These are phyloP conservation scores for Talaromyces adpressus DNA, from an alignment of 495 filamentous ascomycete species.

Conservation along the genomic window DNA sequence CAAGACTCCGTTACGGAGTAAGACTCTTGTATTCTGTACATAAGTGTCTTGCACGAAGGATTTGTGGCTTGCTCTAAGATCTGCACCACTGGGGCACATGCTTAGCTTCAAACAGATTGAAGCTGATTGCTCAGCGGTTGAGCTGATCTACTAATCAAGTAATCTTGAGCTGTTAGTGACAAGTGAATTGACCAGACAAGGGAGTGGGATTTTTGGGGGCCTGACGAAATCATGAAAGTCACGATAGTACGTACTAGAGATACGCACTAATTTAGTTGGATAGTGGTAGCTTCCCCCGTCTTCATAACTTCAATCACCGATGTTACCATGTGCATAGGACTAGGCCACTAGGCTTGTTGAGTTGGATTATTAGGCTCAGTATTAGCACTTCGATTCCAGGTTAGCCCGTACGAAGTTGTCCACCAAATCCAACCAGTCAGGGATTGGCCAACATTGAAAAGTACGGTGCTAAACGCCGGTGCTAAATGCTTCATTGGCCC, in stretches of 20 bases:
- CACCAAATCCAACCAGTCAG: not conserved
- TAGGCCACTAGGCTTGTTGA: not conserved
- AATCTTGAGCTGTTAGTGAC: not conserved
- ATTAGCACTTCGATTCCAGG: not conserved
- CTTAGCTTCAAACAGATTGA: not conserved
- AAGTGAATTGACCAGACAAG: slow-evolving; percentile 1
- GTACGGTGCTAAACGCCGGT: not conserved
- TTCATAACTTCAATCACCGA: slow-evolving; percentile 3
- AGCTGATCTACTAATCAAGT: not conserved
- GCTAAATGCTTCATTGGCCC: slow-evolving; percentile 5
- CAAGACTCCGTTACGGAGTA: not conserved
- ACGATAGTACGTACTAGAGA: not conserved
- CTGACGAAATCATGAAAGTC: not conserved
- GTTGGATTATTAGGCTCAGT: not conserved
- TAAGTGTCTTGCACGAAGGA: not conserved
- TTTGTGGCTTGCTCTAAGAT: slow-evolving; percentile 7
- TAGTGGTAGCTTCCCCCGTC: not conserved
- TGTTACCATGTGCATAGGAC: not conserved
- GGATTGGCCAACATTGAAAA: not conserved
- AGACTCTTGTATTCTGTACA: not conserved
- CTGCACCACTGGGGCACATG: not conserved
- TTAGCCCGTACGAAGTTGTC: not conserved
- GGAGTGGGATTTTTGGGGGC: slow-evolving; percentile 1
- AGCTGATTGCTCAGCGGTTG: not conserved
- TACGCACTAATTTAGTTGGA: not conserved